Base-by-base conservation (phyloP, 106 monocot species). In the Dendrobium chrysotoxum region DNA sequence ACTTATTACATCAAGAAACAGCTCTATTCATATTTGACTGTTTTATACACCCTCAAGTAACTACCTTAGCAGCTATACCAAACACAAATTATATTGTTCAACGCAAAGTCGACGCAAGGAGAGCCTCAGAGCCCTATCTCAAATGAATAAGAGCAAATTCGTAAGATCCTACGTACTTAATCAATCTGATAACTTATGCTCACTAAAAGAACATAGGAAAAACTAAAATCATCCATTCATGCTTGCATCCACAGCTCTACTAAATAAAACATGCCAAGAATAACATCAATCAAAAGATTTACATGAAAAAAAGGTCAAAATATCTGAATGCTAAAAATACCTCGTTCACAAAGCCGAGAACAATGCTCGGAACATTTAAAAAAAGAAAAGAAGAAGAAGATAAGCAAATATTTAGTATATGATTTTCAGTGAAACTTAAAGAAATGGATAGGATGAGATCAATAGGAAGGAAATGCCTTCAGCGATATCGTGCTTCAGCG, bases 311-410 rank as follows among this genome's bases (percentile, higher is more conserved):
- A 58, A 20, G 46, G 5, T 20, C 3, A 68, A 28, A 26, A 28
- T 68, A 28, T 68, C 7, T 1, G 7, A 68, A 30, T 28, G 68
- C 4, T 68, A 2, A 68, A 68, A 31, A 12, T 68, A 68, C 68
- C 68, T 68, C 68, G 28, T 68, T 68, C 68, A 68, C 68, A 31
- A 28, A 68, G 68, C 30, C 30, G 30, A 68, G 68, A 68, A 68
- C 68, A 68, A 68, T 68, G 28, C 68, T 28, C 30, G 68, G 0
- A 68, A 12, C 17, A 20, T 18, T 58, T n/a, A n/a, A n/a, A n/a
- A n/a, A n/a, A 68, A 68, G 13, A 68, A 18, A 7, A 23, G 1
- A 68, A 31, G 7, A 31, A 8, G 6, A 20, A 68, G 28, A 11
- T 10, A 68, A 10, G 30, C 25, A 28, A 26, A 58, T n/a, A 7